phyloP scores from a whole-genome alignment of 371 early-diverging fungal genomes.

The Rhizopus stolonifer region DNA sequence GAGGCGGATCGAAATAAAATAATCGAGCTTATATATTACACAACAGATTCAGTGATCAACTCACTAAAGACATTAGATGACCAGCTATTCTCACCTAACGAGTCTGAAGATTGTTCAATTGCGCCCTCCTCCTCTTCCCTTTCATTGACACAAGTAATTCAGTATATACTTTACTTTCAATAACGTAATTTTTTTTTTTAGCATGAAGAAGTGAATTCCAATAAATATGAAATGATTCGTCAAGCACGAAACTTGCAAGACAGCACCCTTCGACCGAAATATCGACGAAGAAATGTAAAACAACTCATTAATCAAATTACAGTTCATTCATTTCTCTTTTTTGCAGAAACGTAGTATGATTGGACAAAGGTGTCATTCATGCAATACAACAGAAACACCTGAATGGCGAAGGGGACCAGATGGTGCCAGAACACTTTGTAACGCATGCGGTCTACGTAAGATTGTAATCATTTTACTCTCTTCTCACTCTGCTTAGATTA shows the following conservation, averaged over 20 bases:
- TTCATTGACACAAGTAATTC: neutral
- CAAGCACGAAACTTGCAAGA: conserved; percentile 38
- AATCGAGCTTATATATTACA: conserved; percentile 19
- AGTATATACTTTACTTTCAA: neutral
- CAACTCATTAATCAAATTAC: neutral
- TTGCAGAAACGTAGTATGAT: conserved; percentile 34
- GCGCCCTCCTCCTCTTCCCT: too few relatives aligned
- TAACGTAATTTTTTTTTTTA: neutral
- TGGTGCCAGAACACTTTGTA: conserved; percentile 68
- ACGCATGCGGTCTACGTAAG: conserved; percentile 70
- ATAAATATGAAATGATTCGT: conserved; percentile 37
- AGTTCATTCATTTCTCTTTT: neutral
- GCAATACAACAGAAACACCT: conserved; percentile 63
- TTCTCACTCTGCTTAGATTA: conserved; percentile 22
- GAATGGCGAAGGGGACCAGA: conserved; percentile 74
- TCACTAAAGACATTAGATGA: conserved; percentile 4
- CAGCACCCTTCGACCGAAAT: conserved; percentile 22
- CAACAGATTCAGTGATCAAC: conserved; percentile 13
- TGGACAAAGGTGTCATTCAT: conserved; percentile 58
- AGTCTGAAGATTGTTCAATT: too few relatives aligned
- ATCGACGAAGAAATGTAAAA: conserved; percentile 30
- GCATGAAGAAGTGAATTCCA: conserved; percentile 1
- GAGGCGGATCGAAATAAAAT: conserved; percentile 21
- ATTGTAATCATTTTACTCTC: neutral
- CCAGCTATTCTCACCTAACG: neutral